Evolutionary conservation across 495 filamentous ascomycete genomes (phyloP).

Genomic region (Staphylotrichum longicolle): DNA sequence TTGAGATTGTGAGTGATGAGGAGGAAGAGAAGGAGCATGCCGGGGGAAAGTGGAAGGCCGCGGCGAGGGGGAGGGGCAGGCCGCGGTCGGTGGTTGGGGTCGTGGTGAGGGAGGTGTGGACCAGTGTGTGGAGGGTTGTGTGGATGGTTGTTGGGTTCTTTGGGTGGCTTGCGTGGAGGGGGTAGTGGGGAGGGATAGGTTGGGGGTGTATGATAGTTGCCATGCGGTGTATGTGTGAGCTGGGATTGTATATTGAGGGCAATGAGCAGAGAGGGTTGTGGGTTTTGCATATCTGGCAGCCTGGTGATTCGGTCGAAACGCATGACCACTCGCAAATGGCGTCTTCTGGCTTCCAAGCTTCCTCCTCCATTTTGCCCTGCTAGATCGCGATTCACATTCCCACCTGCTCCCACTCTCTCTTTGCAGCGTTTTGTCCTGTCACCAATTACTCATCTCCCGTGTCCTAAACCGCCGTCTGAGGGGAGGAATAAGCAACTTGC

Average conservation of each 20-base stretch:
- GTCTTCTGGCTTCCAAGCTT: too few relatives aligned
- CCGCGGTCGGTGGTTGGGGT: constrained; percentile 26
- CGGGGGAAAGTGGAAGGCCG: constrained; percentile 36
- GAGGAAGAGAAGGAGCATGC: constrained; percentile 41
- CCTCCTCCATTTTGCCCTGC: too few relatives aligned
- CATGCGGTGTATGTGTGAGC: background rate
- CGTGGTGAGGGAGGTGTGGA: constrained; percentile 46
- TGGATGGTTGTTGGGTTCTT: constrained; percentile 49
- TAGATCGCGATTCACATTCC: too few relatives aligned
- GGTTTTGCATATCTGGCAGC: too few relatives aligned
- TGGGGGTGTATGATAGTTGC: constrained; percentile 3
- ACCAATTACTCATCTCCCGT: too few relatives aligned
- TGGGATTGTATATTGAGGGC: constrained; percentile 4
- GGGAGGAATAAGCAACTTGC: too few relatives aligned
- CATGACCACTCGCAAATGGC: too few relatives aligned
- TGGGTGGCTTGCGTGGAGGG: constrained; percentile 41
- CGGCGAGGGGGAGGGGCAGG: constrained; percentile 14
- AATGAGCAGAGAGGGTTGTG: background rate
- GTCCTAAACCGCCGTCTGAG: too few relatives aligned
- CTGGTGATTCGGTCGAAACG: too few relatives aligned
- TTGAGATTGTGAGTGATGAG: constrained; percentile 42
- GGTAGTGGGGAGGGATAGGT: constrained; percentile 22
- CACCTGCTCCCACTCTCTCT: too few relatives aligned
- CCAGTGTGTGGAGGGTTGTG: constrained; percentile 40
- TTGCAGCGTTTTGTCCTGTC: too few relatives aligned